These are phyloP conservation scores for Scedosporium minutisporum DNA, from an alignment of 2,329 filamentous ascomycete species.

Conservation along the genomic window DNA sequence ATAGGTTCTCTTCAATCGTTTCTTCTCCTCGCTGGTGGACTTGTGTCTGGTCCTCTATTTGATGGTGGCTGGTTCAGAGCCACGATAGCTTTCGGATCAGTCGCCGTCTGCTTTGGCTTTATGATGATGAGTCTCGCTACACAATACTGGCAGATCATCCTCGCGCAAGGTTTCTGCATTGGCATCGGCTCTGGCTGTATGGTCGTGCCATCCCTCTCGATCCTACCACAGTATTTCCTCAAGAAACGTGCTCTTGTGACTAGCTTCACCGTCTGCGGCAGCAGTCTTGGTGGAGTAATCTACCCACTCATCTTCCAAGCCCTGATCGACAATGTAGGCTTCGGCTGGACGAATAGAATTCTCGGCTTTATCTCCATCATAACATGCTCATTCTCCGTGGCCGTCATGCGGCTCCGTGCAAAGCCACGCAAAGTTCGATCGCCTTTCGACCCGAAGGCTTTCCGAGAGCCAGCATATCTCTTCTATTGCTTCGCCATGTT, in stretches of 20 bases:
- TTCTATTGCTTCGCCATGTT: slow-evolving; percentile 22
- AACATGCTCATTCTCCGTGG: slow-evolving; percentile 19
- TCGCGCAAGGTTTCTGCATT: slow-evolving; percentile 30
- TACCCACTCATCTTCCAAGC: slow-evolving; percentile 27
- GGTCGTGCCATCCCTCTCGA: slow-evolving; percentile 27
- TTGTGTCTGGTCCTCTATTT: slow-evolving; percentile 27
- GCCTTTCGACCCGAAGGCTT: slow-evolving; percentile 20
- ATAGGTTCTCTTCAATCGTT: slow-evolving; percentile 28
- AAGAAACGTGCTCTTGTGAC: slow-evolving; percentile 29
- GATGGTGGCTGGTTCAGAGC: slow-evolving; percentile 27
- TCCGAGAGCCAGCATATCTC: slow-evolving; percentile 20
- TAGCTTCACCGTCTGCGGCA: slow-evolving; percentile 31
- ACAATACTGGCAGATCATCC: slow-evolving; percentile 30
- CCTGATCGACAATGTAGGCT: slow-evolving; percentile 19
- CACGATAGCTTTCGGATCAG: slow-evolving; percentile 21
- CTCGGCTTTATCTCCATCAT: slow-evolving; percentile 24
- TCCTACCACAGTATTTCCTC: slow-evolving; percentile 30
- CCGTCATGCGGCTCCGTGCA: slow-evolving; percentile 17
- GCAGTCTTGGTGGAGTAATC: slow-evolving; percentile 26
- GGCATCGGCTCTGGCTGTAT: slow-evolving; percentile 32
- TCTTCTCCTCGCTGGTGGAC: slow-evolving; percentile 24
- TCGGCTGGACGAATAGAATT: slow-evolving; percentile 24
- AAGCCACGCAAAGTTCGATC: slow-evolving; percentile 12
- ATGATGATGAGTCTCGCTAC: slow-evolving; percentile 26
- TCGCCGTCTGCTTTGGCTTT: slow-evolving; percentile 26